These are phyloP conservation scores for Niebla homalea DNA, from an alignment of 495 filamentous ascomycete genomes.

Conservation along the genomic window DNA sequence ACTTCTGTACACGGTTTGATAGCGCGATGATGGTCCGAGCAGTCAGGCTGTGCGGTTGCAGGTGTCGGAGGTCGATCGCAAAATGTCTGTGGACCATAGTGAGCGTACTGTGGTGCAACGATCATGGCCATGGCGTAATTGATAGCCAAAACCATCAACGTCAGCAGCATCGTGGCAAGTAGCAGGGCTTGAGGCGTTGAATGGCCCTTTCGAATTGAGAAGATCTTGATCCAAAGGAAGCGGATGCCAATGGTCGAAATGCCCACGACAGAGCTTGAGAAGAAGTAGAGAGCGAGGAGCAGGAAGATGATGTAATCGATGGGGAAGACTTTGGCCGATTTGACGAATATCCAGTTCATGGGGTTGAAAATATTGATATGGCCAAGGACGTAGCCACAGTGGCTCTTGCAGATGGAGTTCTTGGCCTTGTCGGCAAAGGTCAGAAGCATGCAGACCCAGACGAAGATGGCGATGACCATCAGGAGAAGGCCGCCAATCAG, in stretches of 20 bases:
- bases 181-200: slow-evolving; percentile 90
- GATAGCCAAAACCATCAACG: slow-evolving; percentile 73
- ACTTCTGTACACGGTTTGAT: slow-evolving; percentile 72
- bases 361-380: slow-evolving; percentile 90
- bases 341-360: slow-evolving; percentile 78
- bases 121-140: slow-evolving; percentile 88
- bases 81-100: slow-evolving; percentile 88
- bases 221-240: slow-evolving; percentile 87
- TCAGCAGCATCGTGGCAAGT: slow-evolving; percentile 78
- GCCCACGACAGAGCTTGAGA: slow-evolving; percentile 72
- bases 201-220: slow-evolving; percentile 76
- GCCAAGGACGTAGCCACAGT: slow-evolving; percentile 88
- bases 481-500: slow-evolving; percentile 72
- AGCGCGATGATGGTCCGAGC: slow-evolving; percentile 52
- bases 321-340: slow-evolving; percentile 72
- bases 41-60: slow-evolving; percentile 58
- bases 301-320: slow-evolving; percentile 85
- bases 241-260: slow-evolving; percentile 79
- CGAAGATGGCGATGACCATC: slow-evolving; percentile 51
- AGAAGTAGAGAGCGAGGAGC: slow-evolving; percentile 69
- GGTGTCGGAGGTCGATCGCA: slow-evolving; percentile 51
- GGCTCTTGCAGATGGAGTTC: slow-evolving; percentile 81
- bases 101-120: slow-evolving; percentile 86
- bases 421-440: slow-evolving; percentile 92
- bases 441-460: slow-evolving; percentile 87